Base-by-base conservation (phyloP, 257 asterid genomes). In the Petunia secreta region DNA sequence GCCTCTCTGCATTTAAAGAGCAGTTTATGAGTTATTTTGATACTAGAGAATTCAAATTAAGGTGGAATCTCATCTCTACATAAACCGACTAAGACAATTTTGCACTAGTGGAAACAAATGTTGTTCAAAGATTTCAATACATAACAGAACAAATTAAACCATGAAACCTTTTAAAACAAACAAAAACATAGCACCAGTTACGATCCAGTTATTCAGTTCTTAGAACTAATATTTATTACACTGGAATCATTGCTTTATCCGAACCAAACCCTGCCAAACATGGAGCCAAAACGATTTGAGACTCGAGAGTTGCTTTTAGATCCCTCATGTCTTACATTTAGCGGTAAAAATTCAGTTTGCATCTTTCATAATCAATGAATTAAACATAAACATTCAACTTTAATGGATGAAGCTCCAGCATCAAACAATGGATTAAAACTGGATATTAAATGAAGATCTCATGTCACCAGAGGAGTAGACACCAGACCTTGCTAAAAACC, bases 401-500 rank as follows among this genome's bases (percentile, higher is more conserved):
- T 46, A 4, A 69, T 16, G 76, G 40, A 44, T 9, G 46, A 25
- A 15, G 48, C 44, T 10, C 43, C 41, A 81, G 52, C 6, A 60
- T 59, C 54, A 60, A 36, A 38, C 46, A 15, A 2, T 10, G 52
- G 63, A 66, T 64, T 44, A 69, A 63, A 58, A 77, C 15, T 65
- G 62, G 25, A 34, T 25, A 41, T 15, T 13, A 13, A 54, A 59
- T 79, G 63, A 76, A 67, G 37, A 41, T 68, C 16, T 11, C 40
- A 9, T 68, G 34, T 44, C 57, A 44, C 40, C 40, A 16, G 44
- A 67, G 81, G 44, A 77, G 75, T 41, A 66, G 63, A 65, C 58
- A 82, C 54, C 94, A 83, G 52, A 96, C 99, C 99, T 94, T 87
- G 98, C 90, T 81, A 96, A 85, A 80, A 92, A 94, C 48, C 98